Evolutionary conservation across 768 basidiomycete species (phyloP).

Genomic region (Kwoniella botswanensis): DNA sequence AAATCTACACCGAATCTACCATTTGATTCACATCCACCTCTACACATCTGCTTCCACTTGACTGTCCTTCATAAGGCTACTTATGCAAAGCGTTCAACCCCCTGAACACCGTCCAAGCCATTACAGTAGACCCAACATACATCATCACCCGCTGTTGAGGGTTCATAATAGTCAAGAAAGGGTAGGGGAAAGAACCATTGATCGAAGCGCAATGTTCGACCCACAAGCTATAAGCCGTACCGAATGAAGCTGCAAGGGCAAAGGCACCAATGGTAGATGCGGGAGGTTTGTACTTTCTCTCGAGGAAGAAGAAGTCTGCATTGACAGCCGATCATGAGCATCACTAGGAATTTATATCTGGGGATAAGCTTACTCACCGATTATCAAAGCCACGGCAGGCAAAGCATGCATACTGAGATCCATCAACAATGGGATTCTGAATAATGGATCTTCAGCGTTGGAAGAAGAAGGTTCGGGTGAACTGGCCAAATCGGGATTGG

Average conservation of each 20-base stretch:
- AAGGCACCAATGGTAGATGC: constrained; percentile 58
- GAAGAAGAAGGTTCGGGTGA: constrained; percentile 38
- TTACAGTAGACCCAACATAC: constrained; percentile 64
- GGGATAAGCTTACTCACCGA: constrained; percentile 56
- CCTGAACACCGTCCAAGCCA: constrained; percentile 68
- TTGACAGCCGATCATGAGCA: background rate
- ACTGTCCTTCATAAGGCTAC: background rate
- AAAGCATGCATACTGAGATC: constrained; percentile 72
- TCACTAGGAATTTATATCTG: background rate
- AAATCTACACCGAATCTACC: background rate
- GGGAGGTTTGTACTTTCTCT: constrained; percentile 63
- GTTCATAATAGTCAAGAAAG: constrained; percentile 72
- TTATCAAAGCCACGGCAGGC: constrained; percentile 66
- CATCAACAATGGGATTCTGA: constrained; percentile 62
- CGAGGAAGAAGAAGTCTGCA: constrained; percentile 69
- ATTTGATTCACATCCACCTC: background rate
- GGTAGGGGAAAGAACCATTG: constrained; percentile 77
- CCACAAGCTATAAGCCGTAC: constrained; percentile 67
- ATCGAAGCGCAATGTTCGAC: constrained; percentile 70
- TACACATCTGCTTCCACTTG: background rate
- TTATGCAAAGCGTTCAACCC: constrained; percentile 67
- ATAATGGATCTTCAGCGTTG: constrained; percentile 48
- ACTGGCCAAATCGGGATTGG: constrained; percentile 45
- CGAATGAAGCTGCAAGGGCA: constrained; percentile 53
- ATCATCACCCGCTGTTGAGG: constrained; percentile 65